Percentiles rank a stretch among this genome's conserved stretches.
Conservation (phyloP, 1,139 yeast species). For the Yamadazyma triangularis region DNA sequence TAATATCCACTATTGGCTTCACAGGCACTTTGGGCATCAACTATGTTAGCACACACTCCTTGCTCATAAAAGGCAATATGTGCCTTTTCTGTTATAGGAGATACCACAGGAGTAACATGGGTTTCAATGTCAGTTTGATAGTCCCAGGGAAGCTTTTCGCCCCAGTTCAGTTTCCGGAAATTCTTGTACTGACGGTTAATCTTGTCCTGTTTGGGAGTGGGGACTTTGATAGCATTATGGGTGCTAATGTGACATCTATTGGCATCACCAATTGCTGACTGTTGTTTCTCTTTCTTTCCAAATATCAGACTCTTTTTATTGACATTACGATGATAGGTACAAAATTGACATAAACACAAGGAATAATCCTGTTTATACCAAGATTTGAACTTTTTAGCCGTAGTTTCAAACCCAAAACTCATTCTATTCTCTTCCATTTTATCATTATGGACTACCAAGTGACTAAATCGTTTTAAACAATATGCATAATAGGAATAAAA, state of each 20-base stretch:
- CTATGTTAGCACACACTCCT: constrained; percentile 7
- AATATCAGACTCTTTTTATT: constrained; percentile 1
- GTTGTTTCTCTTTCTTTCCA: constrained; percentile 1
- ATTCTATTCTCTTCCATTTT: constrained; percentile 9
- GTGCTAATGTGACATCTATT: constrained; percentile 7
- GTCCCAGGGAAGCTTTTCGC: constrained; percentile 2
- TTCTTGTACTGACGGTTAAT: background rate
- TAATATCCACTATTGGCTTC: constrained; percentile 3
- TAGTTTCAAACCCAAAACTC: constrained; percentile 2
- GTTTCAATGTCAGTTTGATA: background rate
- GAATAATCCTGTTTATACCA: constrained; percentile 9
- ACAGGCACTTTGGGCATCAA: constrained; percentile 7
- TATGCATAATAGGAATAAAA: constrained; percentile 19
- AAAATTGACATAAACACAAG: constrained; percentile 14
- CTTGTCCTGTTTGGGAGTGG: constrained; percentile 2
- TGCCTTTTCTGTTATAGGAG: background rate
- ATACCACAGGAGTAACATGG: constrained; percentile 4
- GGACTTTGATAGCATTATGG: constrained; percentile 8
- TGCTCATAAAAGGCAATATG: constrained; percentile 5
- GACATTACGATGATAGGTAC: constrained; percentile 7
- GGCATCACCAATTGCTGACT: background rate
- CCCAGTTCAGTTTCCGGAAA: background rate
- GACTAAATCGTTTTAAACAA: constrained; percentile 11
- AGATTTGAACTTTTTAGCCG: constrained; percentile 3
- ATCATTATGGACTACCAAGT: constrained; percentile 14